These are phyloP conservation scores for Isochrysis galbana DNA, from an alignment of 78 protist genomes.

Conservation along the genomic window DNA sequence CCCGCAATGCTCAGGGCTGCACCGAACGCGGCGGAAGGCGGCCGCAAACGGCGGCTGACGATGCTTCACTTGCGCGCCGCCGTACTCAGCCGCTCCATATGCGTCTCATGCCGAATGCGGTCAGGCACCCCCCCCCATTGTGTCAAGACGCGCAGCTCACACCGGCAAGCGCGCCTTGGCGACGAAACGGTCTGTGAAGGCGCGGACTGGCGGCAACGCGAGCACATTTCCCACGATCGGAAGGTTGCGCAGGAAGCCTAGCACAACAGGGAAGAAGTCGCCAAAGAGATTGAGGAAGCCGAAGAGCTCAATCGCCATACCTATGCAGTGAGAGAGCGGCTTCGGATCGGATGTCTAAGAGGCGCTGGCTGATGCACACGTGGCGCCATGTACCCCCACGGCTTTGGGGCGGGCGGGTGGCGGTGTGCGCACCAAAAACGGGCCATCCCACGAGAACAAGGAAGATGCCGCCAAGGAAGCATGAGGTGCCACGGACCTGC, in stretches of 20 bases:
- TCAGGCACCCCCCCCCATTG: too few species aligned
- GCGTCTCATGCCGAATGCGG: too few species aligned
- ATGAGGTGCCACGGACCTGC: conserved; percentile 56
- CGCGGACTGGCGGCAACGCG: background rate
- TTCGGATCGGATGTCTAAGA: background rate
- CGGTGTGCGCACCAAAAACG: background rate
- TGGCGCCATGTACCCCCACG: background rate
- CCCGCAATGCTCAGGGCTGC: too few species aligned
- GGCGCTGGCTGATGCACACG: background rate
- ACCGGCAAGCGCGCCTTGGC: background rate
- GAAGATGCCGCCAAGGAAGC: conserved; percentile 71
- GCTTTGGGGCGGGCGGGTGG: background rate
- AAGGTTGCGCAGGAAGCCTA: conserved; percentile 33
- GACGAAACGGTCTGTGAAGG: background rate
- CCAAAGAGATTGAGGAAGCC: conserved; percentile 82
- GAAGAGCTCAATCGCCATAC: conserved; percentile 58
- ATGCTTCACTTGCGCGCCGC: too few species aligned
- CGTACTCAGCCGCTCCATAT: too few species aligned
- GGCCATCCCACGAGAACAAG: conserved; percentile 65
- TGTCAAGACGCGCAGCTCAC: background rate
- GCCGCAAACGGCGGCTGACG: too few species aligned
- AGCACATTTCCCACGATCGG: conserved; percentile 24
- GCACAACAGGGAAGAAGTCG: conserved; percentile 42
- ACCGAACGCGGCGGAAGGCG: too few species aligned
- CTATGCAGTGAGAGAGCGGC: conserved; percentile 33